phyloP scores from a whole-genome alignment of 768 basidiomycete genomes.

The Pleurotus salmoneostramineus region DNA sequence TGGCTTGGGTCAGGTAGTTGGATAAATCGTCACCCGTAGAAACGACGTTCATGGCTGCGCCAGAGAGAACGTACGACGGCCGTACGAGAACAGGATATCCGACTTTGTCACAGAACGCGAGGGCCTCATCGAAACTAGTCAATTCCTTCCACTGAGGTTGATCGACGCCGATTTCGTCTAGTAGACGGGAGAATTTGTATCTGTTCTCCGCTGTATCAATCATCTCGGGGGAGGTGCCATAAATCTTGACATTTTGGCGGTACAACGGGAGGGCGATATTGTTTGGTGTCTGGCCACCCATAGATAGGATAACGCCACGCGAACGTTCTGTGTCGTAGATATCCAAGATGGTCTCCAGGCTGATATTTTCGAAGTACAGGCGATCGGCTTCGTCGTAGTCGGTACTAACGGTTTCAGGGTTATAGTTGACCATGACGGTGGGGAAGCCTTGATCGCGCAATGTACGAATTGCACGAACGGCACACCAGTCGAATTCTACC shows the following conservation, averaged over 20 bases:
- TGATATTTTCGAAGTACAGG: constrained; percentile 98
- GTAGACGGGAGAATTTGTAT: constrained; percentile 97
- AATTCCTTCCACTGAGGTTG: constrained; percentile 98
- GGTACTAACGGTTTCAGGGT: constrained; percentile 98
- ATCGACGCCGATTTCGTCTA: constrained; percentile 98
- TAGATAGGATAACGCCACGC: constrained; percentile 90
- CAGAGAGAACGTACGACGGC: constrained; percentile 98
- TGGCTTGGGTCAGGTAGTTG: constrained; percentile 91
- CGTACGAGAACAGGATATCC: constrained; percentile 95
- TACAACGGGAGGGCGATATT: constrained; percentile 95
- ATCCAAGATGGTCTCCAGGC: constrained; percentile 92
- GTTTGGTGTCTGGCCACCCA: constrained; percentile 99
- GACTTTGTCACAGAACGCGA: constrained; percentile 86
- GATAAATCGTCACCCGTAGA: constrained; percentile 88
- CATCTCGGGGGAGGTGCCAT: constrained; percentile 98
- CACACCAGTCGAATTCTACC: constrained; percentile 99
- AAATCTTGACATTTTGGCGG: constrained; percentile 97
- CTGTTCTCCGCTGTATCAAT: constrained; percentile 99
- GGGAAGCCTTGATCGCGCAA: constrained; percentile 91
- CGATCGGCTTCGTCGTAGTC: constrained; percentile 99
- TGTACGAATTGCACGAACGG: constrained; percentile 94
- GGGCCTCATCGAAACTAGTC: constrained; percentile 84
- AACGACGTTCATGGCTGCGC: constrained; percentile 99
- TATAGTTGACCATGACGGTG: constrained; percentile 99
- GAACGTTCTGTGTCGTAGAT: constrained; percentile 92